These are phyloP conservation scores for Stachybotrys elegans DNA, from an alignment of 2,329 filamentous ascomycete genomes.

Conservation along the genomic window DNA sequence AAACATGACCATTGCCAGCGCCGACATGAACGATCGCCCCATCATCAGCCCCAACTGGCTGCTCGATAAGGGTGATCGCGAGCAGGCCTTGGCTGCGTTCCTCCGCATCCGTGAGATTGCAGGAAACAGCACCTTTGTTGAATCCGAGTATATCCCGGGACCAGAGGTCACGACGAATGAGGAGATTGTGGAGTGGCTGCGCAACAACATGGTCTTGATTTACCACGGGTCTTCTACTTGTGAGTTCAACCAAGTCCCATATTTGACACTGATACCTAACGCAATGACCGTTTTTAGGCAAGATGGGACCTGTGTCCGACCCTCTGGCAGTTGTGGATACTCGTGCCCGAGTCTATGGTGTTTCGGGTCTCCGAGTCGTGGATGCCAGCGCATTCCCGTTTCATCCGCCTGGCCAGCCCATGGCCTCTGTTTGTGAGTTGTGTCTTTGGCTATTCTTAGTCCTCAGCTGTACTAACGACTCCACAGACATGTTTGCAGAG, in stretches of 20 bases:
- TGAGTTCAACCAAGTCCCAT: not conserved
- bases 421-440: not conserved
- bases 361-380: not conserved
- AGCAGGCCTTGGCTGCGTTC: not conserved
- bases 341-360: not conserved
- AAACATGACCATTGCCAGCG: conserved; percentile 3
- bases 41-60: conserved; percentile 3
- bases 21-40: conserved; percentile 1
- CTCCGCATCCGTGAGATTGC: not conserved
- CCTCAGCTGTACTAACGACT: not conserved
- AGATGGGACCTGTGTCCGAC: not conserved
- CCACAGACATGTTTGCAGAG: conserved; percentile 4
- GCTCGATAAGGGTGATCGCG: not conserved
- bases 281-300: not conserved
- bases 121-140: not conserved
- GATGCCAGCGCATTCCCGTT: conserved; percentile 1
- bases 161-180: not conserved
- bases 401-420: not conserved
- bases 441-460: not conserved
- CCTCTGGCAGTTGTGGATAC: conserved; percentile 1
- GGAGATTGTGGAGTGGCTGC: not conserved
- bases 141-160: not conserved
- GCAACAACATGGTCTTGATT: not conserved
- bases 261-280: not conserved
- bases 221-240: not conserved